Evolutionary conservation across 192 early-diverging fungal species (phyloP), one percentile per base, ranked within the genome.

Genomic region (Rhizophlyctis rosea): DNA sequence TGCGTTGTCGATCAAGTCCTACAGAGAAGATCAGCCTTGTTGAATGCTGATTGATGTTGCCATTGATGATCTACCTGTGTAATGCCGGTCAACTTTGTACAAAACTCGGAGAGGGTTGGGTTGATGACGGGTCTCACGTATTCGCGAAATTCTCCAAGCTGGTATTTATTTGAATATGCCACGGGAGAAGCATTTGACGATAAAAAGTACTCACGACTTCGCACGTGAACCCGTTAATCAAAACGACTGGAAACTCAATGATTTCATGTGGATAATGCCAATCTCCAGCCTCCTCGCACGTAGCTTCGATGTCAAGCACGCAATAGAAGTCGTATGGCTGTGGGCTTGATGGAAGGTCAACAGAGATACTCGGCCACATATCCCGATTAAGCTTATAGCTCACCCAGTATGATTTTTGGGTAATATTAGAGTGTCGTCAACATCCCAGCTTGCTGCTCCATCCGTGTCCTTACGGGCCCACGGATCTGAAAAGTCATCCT

Each of bases 241-340:
- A 63, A 1, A 92, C 75, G 2, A 88, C 80, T 14, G 92, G 92
- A 54, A 91, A 92, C 65, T 94, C 92, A 54, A 94, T 94, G 51
- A 94, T 89, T 62, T 94, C 91, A 76, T 90, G 86, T 0, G 76
- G 76, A 57, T 79, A 92, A 4, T 81, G 75, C 50, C 83, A 87
- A 4, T 63, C 64, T 1, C 55, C 65, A 13, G 79, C 77, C 27
- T 61, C 72, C 44, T 83, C 79, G 64, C 91, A 94, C 0, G 91
- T 94, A 16, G 87, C 91, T 67, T 93, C 91, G 16, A 91, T 83
- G 72, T 93, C 91, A 61, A 90, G 81, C 31, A 88, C 87, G 29
- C 80, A 69, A 59, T 86, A 90, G 59, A 84, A 90, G 47, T 86
- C 82, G 55, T 70, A 86, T 0, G 82, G 76, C 39, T 86, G 79